A percentile compares a stretch with the other conserved stretches of the same genome.
These are phyloP conservation scores for Dendrocalamus sinicus DNA, from an alignment of 176 grass and related monocot species.

Conservation along the genomic window DNA sequence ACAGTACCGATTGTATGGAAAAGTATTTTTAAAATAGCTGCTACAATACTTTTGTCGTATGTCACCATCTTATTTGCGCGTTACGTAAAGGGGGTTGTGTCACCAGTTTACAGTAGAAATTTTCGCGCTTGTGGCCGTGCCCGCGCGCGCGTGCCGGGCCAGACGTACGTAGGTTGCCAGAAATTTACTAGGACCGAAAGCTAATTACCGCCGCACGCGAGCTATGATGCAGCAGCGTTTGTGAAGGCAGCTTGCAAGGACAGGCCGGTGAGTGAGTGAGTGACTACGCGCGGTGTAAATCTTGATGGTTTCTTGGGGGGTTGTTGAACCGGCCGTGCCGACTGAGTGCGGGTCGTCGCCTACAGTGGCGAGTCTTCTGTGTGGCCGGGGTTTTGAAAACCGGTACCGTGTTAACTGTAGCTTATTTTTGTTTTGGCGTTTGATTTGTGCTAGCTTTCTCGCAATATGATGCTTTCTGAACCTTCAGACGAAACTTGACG, in stretches of 20 bases:
- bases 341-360: background rate
- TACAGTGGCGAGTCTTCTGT: background rate
- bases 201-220: too few relatives aligned
- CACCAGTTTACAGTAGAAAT: too few relatives aligned
- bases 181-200: too few relatives aligned
- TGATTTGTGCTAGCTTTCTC: background rate
- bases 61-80: too few relatives aligned
- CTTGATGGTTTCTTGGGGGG: background rate
- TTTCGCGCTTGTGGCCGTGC: conserved; percentile 35
- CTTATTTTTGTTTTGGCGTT: background rate
- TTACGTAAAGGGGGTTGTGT: too few relatives aligned
- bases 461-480: too few relatives aligned
- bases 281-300: background rate
- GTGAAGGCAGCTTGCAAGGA: background rate
- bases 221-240: too few relatives aligned
- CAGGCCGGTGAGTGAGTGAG: background rate
- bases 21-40: too few relatives aligned
- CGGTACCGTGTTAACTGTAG: too few relatives aligned
- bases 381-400: background rate
- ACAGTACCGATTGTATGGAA: too few relatives aligned
- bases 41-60: too few relatives aligned
- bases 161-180: background rate
- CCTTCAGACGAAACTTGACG: too few relatives aligned
- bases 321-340: background rate
- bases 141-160: background rate